Evolutionary conservation across 2,329 filamentous ascomycete species (phyloP).

Genomic region (Aureobasidium pullulans): DNA sequence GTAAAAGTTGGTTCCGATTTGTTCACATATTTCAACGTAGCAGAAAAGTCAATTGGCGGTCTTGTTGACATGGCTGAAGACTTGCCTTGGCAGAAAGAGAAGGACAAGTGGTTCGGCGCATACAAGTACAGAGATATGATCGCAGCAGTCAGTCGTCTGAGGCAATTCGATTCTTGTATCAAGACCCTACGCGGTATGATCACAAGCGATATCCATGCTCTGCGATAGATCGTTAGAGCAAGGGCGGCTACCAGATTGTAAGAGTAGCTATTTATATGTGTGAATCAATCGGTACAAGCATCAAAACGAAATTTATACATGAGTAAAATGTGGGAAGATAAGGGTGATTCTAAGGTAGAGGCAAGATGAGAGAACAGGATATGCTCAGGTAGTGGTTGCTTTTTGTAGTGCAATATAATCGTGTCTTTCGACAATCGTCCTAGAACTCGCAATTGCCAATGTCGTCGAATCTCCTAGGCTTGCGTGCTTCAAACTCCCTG

Average conservation of each 20-base stretch:
- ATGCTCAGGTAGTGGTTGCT: not conserved
- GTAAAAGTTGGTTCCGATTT: too few species aligned
- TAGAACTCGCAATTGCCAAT: not conserved
- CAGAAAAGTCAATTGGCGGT: too few species aligned
- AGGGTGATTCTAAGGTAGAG: not conserved
- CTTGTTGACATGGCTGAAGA: too few species aligned
- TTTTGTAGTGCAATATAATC: slow-evolving; percentile 1
- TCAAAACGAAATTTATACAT: not conserved
- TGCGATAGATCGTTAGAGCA: not conserved
- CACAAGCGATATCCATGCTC: not conserved
- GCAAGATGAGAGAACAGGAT: not conserved
- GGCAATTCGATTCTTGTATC: not conserved
- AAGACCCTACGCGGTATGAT: not conserved
- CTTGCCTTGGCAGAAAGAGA: too few species aligned
- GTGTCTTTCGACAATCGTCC: not conserved
- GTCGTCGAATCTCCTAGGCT: not conserved
- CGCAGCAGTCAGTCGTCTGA: not conserved
- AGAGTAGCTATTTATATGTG: not conserved
- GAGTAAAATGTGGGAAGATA: not conserved
- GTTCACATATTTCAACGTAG: too few species aligned
- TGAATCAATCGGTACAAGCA: not conserved
- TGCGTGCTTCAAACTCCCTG: not conserved
- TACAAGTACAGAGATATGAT: not conserved
- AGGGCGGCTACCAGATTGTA: not conserved
- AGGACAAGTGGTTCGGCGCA: not conserved